These are phyloP conservation scores for Claviceps spartinae DNA, from an alignment of 2,329 filamentous ascomycete species.

Conservation along the genomic window DNA sequence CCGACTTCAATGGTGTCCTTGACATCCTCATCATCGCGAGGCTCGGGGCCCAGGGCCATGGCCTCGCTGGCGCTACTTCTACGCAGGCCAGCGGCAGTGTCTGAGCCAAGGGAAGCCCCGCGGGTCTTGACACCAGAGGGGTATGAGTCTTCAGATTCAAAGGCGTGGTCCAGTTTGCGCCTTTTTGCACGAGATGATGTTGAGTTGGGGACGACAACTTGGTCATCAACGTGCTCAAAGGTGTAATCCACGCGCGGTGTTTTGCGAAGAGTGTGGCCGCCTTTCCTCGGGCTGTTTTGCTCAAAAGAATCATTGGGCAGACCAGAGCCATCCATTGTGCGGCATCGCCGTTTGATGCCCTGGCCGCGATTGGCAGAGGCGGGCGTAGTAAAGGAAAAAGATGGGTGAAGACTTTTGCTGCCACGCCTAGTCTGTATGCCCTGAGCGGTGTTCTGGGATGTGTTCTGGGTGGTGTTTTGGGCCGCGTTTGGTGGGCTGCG, in stretches of 20 bases:
- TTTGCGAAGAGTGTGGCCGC: constrained; percentile 44
- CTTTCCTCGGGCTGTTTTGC: constrained; percentile 37
- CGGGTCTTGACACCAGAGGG: constrained; percentile 20
- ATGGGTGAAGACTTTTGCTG: constrained; percentile 22
- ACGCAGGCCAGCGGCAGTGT: constrained; percentile 22
- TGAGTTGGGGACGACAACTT: constrained; percentile 24
- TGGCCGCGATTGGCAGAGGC: constrained; percentile 14
- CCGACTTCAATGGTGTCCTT: constrained; percentile 46
- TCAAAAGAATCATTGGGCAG: constrained; percentile 29
- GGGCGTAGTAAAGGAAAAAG: constrained; percentile 24
- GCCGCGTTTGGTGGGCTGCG: constrained; percentile 17
- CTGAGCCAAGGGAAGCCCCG: constrained; percentile 22
- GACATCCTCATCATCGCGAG: constrained; percentile 32
- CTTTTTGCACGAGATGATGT: constrained; percentile 23
- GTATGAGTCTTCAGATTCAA: constrained; percentile 21
- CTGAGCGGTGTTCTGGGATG: not conserved
- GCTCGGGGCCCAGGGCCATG: constrained; percentile 19
- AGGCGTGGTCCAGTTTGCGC: constrained; percentile 22
- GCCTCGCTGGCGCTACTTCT: constrained; percentile 25
- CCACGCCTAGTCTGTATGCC: constrained; percentile 13
- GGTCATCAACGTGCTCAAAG: constrained; percentile 37
- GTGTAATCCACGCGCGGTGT: constrained; percentile 45
- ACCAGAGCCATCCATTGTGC: constrained; percentile 26
- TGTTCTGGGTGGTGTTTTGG: constrained; percentile 9
- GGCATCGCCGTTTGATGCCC: constrained; percentile 28